phyloP scores from a whole-genome alignment of 306 rosid species.

The Vigna angularis region DNA sequence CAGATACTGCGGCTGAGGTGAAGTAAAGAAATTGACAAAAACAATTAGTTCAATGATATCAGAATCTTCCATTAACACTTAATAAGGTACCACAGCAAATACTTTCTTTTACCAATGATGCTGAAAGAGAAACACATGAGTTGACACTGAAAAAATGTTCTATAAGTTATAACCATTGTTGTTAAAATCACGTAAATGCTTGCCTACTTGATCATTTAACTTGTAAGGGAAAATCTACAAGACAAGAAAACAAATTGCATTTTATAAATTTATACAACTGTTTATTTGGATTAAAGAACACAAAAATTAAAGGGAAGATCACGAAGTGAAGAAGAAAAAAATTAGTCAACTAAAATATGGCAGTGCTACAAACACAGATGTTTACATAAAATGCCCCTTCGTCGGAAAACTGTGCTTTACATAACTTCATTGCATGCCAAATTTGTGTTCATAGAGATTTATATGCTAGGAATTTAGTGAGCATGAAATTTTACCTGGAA shows the following conservation, averaged over 20 bases:
- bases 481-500: constrained; percentile 2
- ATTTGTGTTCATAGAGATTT: constrained; percentile 2
- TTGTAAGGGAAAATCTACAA: background rate
- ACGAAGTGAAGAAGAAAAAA: background rate
- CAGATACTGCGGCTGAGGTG: background rate
- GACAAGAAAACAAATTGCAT: background rate
- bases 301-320: constrained; percentile 11
- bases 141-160: constrained; percentile 20
- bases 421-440: constrained; percentile 25
- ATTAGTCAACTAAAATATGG: background rate
- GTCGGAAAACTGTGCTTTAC: constrained; percentile 3
- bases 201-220: background rate
- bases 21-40: constrained; percentile 16
- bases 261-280: constrained; percentile 7
- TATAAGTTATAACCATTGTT: background rate
- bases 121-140: background rate
- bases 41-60: background rate
- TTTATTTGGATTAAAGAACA: constrained; percentile 14
- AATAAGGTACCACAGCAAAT: constrained; percentile 9
- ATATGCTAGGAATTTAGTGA: background rate
- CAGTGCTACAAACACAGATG: background rate
- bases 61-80: constrained; percentile 7
- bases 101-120: constrained; percentile 9
- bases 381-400: background rate
- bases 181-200: constrained; percentile 16